Conservation (phyloP, 768 basidiomycete species). For the Panaeolus papilionaceus region DNA sequence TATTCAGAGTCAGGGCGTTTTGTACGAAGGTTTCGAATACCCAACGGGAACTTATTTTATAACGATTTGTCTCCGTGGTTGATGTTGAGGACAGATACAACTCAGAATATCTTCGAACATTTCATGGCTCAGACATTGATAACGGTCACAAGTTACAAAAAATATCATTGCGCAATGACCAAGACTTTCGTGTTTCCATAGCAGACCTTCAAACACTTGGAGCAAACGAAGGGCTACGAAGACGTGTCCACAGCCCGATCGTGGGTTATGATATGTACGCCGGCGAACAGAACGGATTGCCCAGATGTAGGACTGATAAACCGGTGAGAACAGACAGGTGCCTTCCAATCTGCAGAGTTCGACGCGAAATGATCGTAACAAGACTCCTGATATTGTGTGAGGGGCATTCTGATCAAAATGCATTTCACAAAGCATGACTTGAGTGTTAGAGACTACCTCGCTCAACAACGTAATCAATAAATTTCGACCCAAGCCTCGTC, state of each 20-base stretch:
- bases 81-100: neutral
- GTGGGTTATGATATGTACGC: neutral
- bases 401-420: neutral
- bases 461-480: neutral
- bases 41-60: neutral
- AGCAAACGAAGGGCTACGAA: neutral
- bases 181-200: neutral
- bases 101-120: neutral
- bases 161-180: no score
- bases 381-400: neutral
- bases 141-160: neutral
- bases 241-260: neutral
- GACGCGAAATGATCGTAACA: slow-evolving; percentile 5
- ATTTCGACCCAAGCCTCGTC: neutral
- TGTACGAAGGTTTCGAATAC: slow-evolving; percentile 12
- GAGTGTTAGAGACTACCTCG: neutral
- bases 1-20: neutral
- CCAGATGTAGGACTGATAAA: neutral
- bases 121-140: neutral
- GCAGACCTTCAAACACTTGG: neutral
- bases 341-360: neutral
- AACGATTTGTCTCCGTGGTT: neutral
- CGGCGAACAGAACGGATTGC: neutral
- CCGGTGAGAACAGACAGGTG: neutral
- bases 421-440: neutral